Percentiles rank a stretch among this genome's conserved stretches.
These are phyloP conservation scores for Phytophthora melonis DNA, from an alignment of 352 stramenopile species.

Conservation along the genomic window DNA sequence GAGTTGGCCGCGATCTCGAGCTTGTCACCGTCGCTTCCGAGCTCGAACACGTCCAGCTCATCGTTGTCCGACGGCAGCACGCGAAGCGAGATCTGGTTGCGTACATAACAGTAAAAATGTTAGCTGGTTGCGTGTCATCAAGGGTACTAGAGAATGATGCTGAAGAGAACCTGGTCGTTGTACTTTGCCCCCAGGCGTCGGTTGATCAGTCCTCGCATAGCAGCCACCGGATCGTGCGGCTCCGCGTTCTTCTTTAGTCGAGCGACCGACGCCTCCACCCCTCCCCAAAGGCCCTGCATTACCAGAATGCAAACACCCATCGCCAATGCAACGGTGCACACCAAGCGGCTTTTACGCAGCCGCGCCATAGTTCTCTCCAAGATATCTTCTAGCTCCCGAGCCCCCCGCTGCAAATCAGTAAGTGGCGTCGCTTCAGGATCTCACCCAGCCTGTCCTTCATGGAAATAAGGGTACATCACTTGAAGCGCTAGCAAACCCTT, in stretches of 20 bases:
- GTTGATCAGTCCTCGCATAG: conserved; percentile 57
- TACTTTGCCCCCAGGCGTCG: conserved; percentile 62
- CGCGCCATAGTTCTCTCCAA: conserved; percentile 13
- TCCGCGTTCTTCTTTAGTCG: conserved; percentile 37
- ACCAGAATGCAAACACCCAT: conserved; percentile 21
- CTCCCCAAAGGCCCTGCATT: conserved; percentile 4
- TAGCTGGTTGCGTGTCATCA: no score
- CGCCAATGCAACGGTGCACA: not conserved
- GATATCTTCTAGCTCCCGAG: conserved; percentile 11
- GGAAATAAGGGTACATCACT: conserved; percentile 5
- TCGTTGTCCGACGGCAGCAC: conserved; percentile 49
- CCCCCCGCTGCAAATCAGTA: conserved; percentile 22
- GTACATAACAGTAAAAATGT: not conserved
- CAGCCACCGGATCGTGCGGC: conserved; percentile 60
- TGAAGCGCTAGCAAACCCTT: not conserved
- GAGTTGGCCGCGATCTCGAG: conserved; percentile 64
- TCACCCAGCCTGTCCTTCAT: not conserved
- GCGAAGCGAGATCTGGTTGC: conserved; percentile 66
- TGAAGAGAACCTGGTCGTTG: conserved; percentile 37
- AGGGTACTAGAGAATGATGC: not conserved
- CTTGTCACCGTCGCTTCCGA: conserved; percentile 55
- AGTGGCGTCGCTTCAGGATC: conserved; percentile 28
- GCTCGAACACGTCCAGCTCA: conserved; percentile 71
- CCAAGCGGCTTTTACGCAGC: conserved; percentile 1
- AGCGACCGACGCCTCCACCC: conserved; percentile 22